Evolutionary conservation across 768 basidiomycete species (phyloP).

Genomic region (Sarcomyxa edulis): DNA sequence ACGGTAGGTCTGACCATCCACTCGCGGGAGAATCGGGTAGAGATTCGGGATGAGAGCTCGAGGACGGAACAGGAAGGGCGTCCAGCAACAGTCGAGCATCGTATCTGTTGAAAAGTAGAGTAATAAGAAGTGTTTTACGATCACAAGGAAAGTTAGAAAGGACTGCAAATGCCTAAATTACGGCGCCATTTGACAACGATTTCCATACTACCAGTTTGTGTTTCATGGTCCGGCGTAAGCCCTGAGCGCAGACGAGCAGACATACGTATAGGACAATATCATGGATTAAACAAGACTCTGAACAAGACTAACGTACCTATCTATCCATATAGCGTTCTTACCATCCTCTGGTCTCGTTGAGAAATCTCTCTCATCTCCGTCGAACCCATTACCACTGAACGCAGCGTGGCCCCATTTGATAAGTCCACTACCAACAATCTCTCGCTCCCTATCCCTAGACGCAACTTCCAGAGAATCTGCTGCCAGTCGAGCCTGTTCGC

Average conservation of each 20-base stretch:
- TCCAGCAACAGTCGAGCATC: slow-evolving; percentile 76
- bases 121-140: slow-evolving; percentile 14
- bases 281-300: too few relatives aligned
- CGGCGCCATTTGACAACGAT: too few relatives aligned
- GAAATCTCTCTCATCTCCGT: slow-evolving; percentile 7
- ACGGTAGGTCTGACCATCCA: slow-evolving; percentile 84
- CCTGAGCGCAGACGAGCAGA: too few relatives aligned
- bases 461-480: slow-evolving; percentile 31
- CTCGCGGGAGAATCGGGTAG: slow-evolving; percentile 23
- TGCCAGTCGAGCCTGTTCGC: slow-evolving; percentile 35
- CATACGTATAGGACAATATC: too few relatives aligned
- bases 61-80: slow-evolving; percentile 24
- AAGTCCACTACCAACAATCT: slow-evolving; percentile 24
- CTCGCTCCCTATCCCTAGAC: slow-evolving; percentile 11
- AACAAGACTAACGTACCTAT: slow-evolving; percentile 66
- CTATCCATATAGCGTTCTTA: slow-evolving; percentile 56
- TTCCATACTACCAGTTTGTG: too few relatives aligned
- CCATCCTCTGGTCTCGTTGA: slow-evolving; percentile 6
- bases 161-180: too few relatives aligned
- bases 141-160: slow-evolving; percentile 12
- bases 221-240: too few relatives aligned
- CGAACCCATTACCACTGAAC: slow-evolving; percentile 9
- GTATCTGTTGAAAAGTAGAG: slow-evolving; percentile 46
- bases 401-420: slow-evolving; percentile 23
- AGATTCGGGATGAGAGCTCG: slow-evolving; percentile 25